Evolutionary conservation across 805 yeast species (phyloP), one percentile per base, ranked within the genome.

Genomic region (Geotrichum ghanense): DNA sequence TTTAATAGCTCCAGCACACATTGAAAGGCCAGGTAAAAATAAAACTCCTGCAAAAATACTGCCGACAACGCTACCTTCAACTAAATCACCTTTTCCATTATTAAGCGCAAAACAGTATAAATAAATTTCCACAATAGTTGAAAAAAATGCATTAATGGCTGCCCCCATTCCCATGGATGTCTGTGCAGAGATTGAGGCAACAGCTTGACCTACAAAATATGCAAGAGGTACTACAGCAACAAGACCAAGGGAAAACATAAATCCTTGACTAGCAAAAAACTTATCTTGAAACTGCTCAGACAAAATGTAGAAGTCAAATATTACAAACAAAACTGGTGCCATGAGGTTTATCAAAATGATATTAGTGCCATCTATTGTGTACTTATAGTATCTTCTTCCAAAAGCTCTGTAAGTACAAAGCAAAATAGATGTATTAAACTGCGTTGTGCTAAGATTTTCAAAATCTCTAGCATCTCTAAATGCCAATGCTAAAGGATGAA

Each of bases 91-190:
- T 60, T 92, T 90, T 2, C 79, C 75, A 59, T 89, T 94, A 45
- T 76, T 71, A 50, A 92, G 69, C 0, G 98, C 97, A 19, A 90
- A 95, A 64, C 95, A 82, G 62, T 92, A 92, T 43, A 90, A 68
- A 62, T 81, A 92, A 6, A 92, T 83, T 62, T 92, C 98, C 4
- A 92, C 97, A 44, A 92, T 75, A 0, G 98, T 89, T 1, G 97
- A 89, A 71, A 92, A 92, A 58, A 92, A 90, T 0, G 98, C 98
- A 63, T 92, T 92, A 56, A 92, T 88, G 0, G 89, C 96, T 1
- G 98, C 98, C 69, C 97, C 97, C 50, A 92, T 79, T 23, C 97
- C 97, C 98, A 92, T 92, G 0, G 97, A 89, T 0, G 97, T 86
- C 67, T 92, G 98, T 0, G 98, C 97, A 4, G 95, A 84, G 49